Evolutionary conservation across 2,329 filamentous ascomycete genomes (phyloP), one percentile per base, ranked within the genome.

Genomic region (Didymella glomerata): DNA sequence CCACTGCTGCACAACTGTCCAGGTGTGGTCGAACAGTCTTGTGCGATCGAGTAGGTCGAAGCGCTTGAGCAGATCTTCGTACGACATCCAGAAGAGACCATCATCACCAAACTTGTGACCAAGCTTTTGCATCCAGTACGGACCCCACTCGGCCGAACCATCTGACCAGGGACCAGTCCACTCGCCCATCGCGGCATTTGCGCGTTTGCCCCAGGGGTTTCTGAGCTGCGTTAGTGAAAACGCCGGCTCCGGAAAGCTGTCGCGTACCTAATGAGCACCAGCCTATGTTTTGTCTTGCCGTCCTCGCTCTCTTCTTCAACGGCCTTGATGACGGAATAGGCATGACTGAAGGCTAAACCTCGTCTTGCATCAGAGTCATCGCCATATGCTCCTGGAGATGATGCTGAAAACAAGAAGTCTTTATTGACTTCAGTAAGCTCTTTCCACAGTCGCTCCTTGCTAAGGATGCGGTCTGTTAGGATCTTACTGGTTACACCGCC

Each of bases 111-210:
- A 93, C 20, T 83, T 86, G 70, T 93, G 90, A 40, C 83, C 81
- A 0, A 94, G 82, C 65, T 89, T 87, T 52, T 87, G 77, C 75
- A 94, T 85, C 85, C 89, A 92, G 64, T 93, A 88, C 0, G 90
- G 82, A 1, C 89, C 94, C 92, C 92, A 96, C 76, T 94, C 88
- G 67, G 90, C 89, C 14, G 89, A 92, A 0, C 92, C 92, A 68
- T 95, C 92, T 25, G 85, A 87, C 90, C 91, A 95, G 1, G 90
- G 82, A 0, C 92, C 91, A 40, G 86, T 90, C 90, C 91, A 94
- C 76, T 93, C 91, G 13, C 74, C 73, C 54, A 71, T 67, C 16
- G 67, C 63, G 3, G 67, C 67, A 42, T 63, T 63, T 0, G 48
- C 52, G 22, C 86, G 85, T 66, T 86, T 86, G 0, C 91, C 92